Evolutionary conservation across 2,329 filamentous ascomycete species (phyloP), one percentile per base, ranked within the genome.

Genomic region (Talaromyces sp.): DNA sequence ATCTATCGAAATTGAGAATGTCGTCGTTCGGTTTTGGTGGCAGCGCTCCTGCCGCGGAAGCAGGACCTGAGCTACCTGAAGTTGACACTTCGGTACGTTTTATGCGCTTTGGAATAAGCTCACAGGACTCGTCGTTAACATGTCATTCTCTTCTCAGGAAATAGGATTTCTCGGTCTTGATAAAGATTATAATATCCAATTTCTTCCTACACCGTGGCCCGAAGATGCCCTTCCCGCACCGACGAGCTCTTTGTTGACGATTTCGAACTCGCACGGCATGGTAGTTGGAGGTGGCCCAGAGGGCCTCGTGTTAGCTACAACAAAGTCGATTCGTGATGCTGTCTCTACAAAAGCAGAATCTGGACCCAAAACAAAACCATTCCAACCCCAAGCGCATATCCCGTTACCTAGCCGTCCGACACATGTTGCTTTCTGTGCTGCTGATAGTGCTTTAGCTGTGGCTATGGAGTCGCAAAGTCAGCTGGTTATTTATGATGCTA

Each of bases 381-480:
- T 96, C 70, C 80, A 86, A 64, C 89, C 93, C 2, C 86, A 93
- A 73, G 80, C 90, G 58, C 88, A 83, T 64, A 83, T 98, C 6
- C 81, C 87, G 1, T 83, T 96, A 70, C 85, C 90, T 9, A 84
- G 87, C 70, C 87, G 89, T 68, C 84, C 96, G 60, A 96, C 92
- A 11, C 95, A 99, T 74, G 82, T 99, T 21, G 87, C 88, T 16
- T 99, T 99, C 74, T 93, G 92, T 0, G 85, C 91, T n/a, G 91
- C 96, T 70, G 96, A 97, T 73, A 86, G 86, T 69, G 92, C 89
- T 68, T 80, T 99, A 64, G 84, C 96, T 39, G 81, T 97, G 28
- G 92, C 91, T 11, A 91, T 91, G 2, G 91, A 96, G 75, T 81
- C 84, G 61, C 90, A 90, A 11, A 90, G 92, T 37, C 92, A 92